Evolutionary conservation across 768 basidiomycete genomes (phyloP).

Genomic region (Polyporus arcularius): DNA sequence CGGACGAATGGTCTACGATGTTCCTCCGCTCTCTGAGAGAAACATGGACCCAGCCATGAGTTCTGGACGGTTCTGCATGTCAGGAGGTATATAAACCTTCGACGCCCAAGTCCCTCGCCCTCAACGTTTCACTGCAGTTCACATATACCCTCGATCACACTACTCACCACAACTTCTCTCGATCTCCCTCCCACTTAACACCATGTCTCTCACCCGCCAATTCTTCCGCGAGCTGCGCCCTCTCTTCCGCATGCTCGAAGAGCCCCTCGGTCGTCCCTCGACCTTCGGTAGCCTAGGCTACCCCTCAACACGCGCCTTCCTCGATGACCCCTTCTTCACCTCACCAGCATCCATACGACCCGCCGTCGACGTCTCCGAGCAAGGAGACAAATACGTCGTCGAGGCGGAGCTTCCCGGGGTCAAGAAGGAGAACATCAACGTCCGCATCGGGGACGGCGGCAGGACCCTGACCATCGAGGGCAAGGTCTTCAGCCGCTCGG

Average conservation of each 20-base stretch:
- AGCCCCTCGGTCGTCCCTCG: constrained; percentile 53
- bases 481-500: constrained; percentile 40
- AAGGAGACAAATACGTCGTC: constrained; percentile 62
- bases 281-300: constrained; percentile 21
- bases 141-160: no score
- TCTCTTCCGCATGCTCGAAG: constrained; percentile 74
- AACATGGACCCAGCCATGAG: background rate
- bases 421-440: constrained; percentile 72
- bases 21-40: background rate
- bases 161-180: background rate
- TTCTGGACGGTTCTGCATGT: background rate
- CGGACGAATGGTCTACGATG: background rate
- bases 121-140: background rate
- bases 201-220: constrained; percentile 31
- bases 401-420: constrained; percentile 82
- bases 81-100: background rate
- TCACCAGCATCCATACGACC: constrained; percentile 42
- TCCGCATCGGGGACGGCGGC: constrained; percentile 70
- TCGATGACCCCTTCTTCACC: constrained; percentile 54
- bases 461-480: constrained; percentile 75
- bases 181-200: background rate
- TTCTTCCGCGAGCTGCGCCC: constrained; percentile 69
- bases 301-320: constrained; percentile 38
- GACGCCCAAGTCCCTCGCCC: background rate
- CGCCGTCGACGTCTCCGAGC: constrained; percentile 68